These are phyloP conservation scores for Parafenestella ontariensis DNA, from an alignment of 2,329 filamentous ascomycete species.

Conservation along the genomic window DNA sequence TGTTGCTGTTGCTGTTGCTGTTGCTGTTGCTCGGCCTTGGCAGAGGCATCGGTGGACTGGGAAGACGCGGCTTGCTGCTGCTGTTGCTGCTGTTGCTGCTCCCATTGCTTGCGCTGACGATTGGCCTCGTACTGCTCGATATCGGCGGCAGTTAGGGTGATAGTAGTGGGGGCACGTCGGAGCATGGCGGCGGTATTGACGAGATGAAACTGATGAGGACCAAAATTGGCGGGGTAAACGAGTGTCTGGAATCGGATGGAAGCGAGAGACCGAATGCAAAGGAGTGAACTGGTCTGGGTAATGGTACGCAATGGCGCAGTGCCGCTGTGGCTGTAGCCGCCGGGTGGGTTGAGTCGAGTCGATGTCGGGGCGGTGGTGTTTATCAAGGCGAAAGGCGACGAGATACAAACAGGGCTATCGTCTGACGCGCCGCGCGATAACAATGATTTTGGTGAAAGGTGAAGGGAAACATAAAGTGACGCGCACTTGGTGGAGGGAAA, in stretches of 20 bases:
- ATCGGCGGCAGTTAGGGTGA: constrained; percentile 73
- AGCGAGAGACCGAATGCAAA: constrained; percentile 9
- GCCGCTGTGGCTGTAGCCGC: not conserved
- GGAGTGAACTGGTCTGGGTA: constrained; percentile 5
- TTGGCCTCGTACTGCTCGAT: constrained; percentile 73
- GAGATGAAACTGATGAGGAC: not conserved
- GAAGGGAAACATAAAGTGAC: not conserved
- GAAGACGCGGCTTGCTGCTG: constrained; percentile 17
- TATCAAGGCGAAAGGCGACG: not conserved
- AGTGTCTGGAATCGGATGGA: not conserved
- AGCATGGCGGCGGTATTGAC: constrained; percentile 59
- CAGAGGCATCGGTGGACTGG: constrained; percentile 24
- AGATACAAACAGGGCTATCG: not conserved
- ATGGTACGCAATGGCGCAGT: not conserved
- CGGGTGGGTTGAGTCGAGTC: not conserved
- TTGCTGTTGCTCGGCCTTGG: constrained; percentile 15
- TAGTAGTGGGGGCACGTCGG: constrained; percentile 70
- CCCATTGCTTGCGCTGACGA: constrained; percentile 50
- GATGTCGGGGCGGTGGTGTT: not conserved
- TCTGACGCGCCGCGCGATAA: constrained; percentile 1
- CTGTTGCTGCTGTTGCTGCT: constrained; percentile 33
- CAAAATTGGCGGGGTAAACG: not conserved
- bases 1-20: constrained; percentile 6
- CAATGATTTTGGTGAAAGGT: not conserved
- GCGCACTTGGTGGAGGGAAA: constrained; percentile 1